Conservation (phyloP, 75 land plant species). For the Sequoia sempervirens region DNA sequence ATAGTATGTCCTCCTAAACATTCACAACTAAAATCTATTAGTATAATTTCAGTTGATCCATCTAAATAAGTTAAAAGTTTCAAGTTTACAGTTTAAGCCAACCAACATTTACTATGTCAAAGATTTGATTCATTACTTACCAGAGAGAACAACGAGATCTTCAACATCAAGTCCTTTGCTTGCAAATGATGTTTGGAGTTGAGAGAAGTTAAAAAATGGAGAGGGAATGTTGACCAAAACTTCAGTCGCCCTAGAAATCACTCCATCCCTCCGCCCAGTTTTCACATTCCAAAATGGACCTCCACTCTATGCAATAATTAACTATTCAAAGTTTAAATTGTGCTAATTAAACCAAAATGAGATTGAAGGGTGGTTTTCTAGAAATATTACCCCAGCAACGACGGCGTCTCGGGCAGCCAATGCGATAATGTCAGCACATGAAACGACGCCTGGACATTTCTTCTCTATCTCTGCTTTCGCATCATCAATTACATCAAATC, state of each 20-base stretch:
- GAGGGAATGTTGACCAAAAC: slow-evolving; percentile 20
- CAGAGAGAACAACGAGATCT: slow-evolving; percentile 31
- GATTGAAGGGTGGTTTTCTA: too few species aligned
- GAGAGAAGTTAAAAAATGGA: slow-evolving; percentile 17
- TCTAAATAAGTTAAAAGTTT: too few species aligned
- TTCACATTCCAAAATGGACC: slow-evolving; percentile 25
- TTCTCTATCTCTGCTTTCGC: background rate
- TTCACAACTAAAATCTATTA: too few species aligned
- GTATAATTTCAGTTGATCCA: too few species aligned
- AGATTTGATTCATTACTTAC: too few species aligned
- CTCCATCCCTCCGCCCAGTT: slow-evolving; percentile 43
- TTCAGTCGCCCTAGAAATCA: slow-evolving; percentile 19
- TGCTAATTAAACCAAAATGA: too few species aligned
- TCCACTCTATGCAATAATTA: background rate
- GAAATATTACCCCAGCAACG: background rate
- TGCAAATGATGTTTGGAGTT: slow-evolving; percentile 16
- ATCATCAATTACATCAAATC: background rate
- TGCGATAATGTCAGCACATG: slow-evolving; percentile 2
- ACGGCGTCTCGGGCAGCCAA: slow-evolving; percentile 2
- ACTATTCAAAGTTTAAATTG: too few species aligned
- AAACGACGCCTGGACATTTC: slow-evolving; percentile 1
- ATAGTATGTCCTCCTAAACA: slow-evolving; percentile 43
- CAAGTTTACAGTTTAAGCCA: too few species aligned
- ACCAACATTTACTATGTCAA: too few species aligned
- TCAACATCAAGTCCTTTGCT: slow-evolving; percentile 20